These are phyloP conservation scores for Plasmodium reichenowi DNA, from an alignment of 169 alveolate genomes.

Conservation along the genomic window DNA sequence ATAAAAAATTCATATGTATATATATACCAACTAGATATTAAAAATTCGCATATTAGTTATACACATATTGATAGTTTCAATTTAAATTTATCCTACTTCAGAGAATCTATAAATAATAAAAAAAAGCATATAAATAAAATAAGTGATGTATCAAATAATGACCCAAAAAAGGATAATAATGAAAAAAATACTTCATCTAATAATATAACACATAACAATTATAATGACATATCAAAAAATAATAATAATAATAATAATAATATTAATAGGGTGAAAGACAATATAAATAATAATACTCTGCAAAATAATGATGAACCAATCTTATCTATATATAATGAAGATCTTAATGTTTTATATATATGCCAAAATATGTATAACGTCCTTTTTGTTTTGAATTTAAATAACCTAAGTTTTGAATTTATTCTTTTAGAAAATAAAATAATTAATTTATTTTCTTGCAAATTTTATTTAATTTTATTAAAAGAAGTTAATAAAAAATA, in stretches of 20 bases:
- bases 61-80: constrained; percentile 24
- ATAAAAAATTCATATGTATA: constrained; percentile 31
- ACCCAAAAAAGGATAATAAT: no score
- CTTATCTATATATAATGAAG: constrained; percentile 51
- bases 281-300: not conserved
- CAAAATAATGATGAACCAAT: constrained; percentile 16
- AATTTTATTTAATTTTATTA: constrained; percentile 60
- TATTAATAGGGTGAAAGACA: no score
- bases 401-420: constrained; percentile 28
- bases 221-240: constrained; percentile 10
- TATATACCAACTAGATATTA: constrained; percentile 32
- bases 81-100: not conserved
- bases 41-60: constrained; percentile 22
- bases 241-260: constrained; percentile 8
- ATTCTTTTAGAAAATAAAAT: constrained; percentile 45
- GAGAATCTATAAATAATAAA: no score
- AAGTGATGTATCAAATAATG: no score
- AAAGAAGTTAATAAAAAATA: constrained; percentile 33
- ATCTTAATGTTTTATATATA: constrained; percentile 39
- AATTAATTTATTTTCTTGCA: constrained; percentile 30
- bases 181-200: no score
- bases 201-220: not conserved
- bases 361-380: constrained; percentile 23
- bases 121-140: no score
- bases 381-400: constrained; percentile 22